Evolutionary conservation across 768 basidiomycete genomes (phyloP).

Genomic region (Tulasnella sp.): DNA sequence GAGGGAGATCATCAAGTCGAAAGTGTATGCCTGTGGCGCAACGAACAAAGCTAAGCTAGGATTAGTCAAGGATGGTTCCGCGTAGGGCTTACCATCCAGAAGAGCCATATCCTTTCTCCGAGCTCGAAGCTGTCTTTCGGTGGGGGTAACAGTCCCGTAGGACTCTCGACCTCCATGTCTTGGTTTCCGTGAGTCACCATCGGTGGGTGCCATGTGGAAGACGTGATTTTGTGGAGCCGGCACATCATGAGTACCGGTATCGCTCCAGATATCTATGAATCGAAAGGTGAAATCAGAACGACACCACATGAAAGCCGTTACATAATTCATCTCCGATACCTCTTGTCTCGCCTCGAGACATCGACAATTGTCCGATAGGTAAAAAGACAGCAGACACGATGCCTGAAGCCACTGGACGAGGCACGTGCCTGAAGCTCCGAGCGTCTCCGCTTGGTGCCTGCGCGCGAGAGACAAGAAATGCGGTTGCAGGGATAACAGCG

Average conservation of each 20-base stretch:
- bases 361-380: constrained; percentile 8
- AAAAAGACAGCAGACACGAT: constrained; percentile 14
- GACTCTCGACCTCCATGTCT: neutral
- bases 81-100: constrained; percentile 8
- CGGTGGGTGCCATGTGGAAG: constrained; percentile 3
- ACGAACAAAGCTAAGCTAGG: neutral
- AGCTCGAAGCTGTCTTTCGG: constrained; percentile 5
- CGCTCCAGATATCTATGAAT: constrained; percentile 8
- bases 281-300: too few species aligned
- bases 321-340: too few species aligned
- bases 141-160: neutral
- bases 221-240: constrained; percentile 15
- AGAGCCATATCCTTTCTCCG: constrained; percentile 6
- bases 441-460: constrained; percentile 3
- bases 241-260: constrained; percentile 6
- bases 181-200: too few species aligned
- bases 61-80: neutral
- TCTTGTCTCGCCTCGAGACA: constrained; percentile 17
- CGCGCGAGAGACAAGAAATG: constrained; percentile 10
- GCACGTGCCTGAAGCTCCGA: neutral
- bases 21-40: neutral
- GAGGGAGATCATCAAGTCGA: constrained; percentile 1
- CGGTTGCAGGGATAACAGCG: neutral
- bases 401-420: constrained; percentile 15
- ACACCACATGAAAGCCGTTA: too few species aligned